Percentiles rank a stretch among this genome's conserved stretches.
These are phyloP conservation scores for Tetracentron sinense DNA, from an alignment of 164 flowering plant genomes.

Conservation along the genomic window DNA sequence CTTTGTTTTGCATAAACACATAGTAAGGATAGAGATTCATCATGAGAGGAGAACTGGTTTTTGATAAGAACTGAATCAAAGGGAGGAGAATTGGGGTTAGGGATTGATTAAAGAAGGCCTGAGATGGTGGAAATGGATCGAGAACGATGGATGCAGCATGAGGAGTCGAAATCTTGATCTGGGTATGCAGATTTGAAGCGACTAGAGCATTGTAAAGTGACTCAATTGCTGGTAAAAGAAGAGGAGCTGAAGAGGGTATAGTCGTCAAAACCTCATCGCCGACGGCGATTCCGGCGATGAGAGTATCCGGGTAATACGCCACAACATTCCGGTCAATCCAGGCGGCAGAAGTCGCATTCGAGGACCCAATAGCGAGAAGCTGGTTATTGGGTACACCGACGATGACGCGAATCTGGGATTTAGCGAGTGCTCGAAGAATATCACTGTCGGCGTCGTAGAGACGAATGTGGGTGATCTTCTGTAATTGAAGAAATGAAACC, in stretches of 20 bases:
- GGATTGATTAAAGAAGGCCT: constrained; percentile 84
- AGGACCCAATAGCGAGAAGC: constrained; percentile 75
- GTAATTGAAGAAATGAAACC: constrained; percentile 60
- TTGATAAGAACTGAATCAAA: constrained; percentile 60
- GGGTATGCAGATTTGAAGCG: constrained; percentile 60
- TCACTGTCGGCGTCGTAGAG: constrained; percentile 70
- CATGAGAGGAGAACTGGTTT: constrained; percentile 78
- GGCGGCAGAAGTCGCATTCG: constrained; percentile 79
- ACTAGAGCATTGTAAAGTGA: constrained; percentile 70
- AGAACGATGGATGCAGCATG: constrained; percentile 72
- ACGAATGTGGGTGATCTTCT: constrained; percentile 75
- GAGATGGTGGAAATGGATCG: constrained; percentile 95
- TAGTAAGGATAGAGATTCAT: constrained; percentile 95
- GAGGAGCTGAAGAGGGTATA: constrained; percentile 63
- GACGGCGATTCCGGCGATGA: constrained; percentile 68
- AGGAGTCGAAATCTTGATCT: constrained; percentile 82
- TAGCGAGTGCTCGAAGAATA: constrained; percentile 64
- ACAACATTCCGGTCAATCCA: constrained; percentile 79
- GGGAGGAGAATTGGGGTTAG: constrained; percentile 45
- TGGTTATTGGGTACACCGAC: constrained; percentile 89
- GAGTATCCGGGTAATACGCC: constrained; percentile 68
- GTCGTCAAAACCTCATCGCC: constrained; percentile 91
- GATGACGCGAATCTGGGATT: constrained; percentile 75
- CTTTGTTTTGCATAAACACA: constrained; percentile 93
- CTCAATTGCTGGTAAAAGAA: constrained; percentile 86